These are phyloP conservation scores for Fimicolochytrium jonesii DNA, from an alignment of 192 early-diverging fungal species.

Conservation along the genomic window DNA sequence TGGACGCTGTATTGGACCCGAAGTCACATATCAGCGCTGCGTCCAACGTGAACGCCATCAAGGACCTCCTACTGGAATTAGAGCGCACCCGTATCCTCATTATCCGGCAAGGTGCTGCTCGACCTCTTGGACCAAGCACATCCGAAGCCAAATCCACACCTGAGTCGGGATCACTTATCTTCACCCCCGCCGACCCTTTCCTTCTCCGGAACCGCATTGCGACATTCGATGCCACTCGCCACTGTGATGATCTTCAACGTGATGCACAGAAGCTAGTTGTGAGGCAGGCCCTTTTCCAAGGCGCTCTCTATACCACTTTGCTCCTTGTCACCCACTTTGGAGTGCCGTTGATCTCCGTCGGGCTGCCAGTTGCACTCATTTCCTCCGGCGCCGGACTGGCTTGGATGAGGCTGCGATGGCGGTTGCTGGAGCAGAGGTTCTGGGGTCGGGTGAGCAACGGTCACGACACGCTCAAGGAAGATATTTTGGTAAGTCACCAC, in stretches of 20 bases:
- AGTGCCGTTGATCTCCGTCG: conserved; percentile 21
- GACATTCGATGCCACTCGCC: conserved; percentile 26
- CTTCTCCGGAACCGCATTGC: conserved; percentile 33
- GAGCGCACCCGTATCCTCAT: conserved; percentile 26
- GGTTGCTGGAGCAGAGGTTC: conserved; percentile 19
- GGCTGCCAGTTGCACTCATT: not conserved
- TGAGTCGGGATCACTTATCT: too few relatives aligned
- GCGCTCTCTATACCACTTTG: conserved; percentile 13
- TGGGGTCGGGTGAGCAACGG: conserved; percentile 25
- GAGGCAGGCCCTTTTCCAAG: conserved; percentile 31
- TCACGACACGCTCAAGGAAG: conserved; percentile 33
- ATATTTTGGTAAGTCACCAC: conserved; percentile 26
- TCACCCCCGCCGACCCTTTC: conserved; percentile 25
- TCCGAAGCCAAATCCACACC: not conserved
- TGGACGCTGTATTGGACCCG: not conserved
- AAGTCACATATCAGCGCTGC: not conserved
- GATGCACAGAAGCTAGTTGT: conserved; percentile 27
- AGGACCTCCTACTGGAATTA: conserved; percentile 17
- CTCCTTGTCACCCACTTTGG: conserved; percentile 35
- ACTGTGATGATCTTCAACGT: conserved; percentile 29
- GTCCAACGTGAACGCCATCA: not conserved
- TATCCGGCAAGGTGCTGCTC: too few relatives aligned
- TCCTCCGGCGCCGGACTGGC: conserved; percentile 18
- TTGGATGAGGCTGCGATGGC: conserved; percentile 33
- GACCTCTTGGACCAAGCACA: conserved; percentile 26